Evolutionary conservation across 495 filamentous ascomycete species (phyloP).

Genomic region (Chaetomium tenue): DNA sequence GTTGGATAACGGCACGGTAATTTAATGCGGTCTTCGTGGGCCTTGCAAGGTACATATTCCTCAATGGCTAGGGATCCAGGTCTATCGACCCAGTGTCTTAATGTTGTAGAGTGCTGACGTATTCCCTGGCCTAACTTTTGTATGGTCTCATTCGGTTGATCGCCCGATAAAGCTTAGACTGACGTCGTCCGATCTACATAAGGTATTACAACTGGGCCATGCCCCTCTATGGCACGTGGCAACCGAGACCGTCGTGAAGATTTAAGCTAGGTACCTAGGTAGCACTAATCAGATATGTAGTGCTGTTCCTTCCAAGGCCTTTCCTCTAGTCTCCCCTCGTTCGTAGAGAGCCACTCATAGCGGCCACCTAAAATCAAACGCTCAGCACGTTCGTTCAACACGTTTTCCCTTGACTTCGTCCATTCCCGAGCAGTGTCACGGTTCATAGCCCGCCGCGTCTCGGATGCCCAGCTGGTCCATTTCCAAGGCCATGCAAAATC

Average conservation of each 20-base stretch:
- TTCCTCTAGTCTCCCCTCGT: background rate
- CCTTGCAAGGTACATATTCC: too few relatives aligned
- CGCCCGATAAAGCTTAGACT: background rate
- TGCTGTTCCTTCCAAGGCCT: background rate
- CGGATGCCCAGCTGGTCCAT: background rate
- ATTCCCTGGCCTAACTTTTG: background rate
- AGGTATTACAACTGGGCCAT: too few relatives aligned
- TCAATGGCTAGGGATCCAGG: background rate
- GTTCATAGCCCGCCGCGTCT: background rate
- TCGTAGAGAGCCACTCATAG: background rate
- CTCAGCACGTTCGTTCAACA: conserved; percentile 9
- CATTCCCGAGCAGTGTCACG: background rate
- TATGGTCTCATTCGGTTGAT: conserved; percentile 16
- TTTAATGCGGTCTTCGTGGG: too few relatives aligned
- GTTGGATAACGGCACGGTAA: too few relatives aligned
- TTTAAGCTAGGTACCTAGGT: too few relatives aligned
- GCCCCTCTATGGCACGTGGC: too few relatives aligned
- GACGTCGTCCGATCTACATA: background rate
- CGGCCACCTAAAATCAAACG: conserved; percentile 4
- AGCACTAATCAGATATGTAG: background rate
- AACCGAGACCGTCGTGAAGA: too few relatives aligned
- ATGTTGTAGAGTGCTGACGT: conserved; percentile 3
- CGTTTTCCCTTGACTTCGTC: background rate
- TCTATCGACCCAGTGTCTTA: background rate
- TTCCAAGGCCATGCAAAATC: conserved; percentile 13